Conservation (phyloP, 2,329 filamentous ascomycete species). For the Epichloe amarillans region DNA sequence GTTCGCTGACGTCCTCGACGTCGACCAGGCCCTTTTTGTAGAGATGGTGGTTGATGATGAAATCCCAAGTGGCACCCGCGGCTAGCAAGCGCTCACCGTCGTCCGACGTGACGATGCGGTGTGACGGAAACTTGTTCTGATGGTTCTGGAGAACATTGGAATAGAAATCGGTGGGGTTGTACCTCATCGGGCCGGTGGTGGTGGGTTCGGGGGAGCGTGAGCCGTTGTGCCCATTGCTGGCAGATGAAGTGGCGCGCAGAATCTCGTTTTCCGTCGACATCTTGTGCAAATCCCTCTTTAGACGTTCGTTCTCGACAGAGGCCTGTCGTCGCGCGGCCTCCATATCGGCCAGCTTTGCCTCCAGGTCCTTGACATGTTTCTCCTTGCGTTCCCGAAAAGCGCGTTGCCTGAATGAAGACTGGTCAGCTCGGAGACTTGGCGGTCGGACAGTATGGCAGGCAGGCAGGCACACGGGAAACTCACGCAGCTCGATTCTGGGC, state of each 20-base stretch:
- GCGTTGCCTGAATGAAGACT: constrained; percentile 53
- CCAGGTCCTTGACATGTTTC: constrained; percentile 83
- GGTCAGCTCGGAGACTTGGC: neutral
- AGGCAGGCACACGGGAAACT: constrained; percentile 16
- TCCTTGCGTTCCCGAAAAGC: constrained; percentile 96
- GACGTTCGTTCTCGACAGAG: constrained; percentile 69
- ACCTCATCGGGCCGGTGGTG: constrained; percentile 55
- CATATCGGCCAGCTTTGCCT: constrained; percentile 67
- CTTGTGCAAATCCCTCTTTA: constrained; percentile 74
- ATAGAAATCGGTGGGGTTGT: constrained; percentile 61
- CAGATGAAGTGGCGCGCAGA: constrained; percentile 59
- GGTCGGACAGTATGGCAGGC: neutral
- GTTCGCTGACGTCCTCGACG: constrained; percentile 66
- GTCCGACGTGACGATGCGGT: constrained; percentile 55
- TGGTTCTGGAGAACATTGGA: constrained; percentile 48
- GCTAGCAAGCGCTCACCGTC: constrained; percentile 57
- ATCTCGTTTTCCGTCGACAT: constrained; percentile 88
- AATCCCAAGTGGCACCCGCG: constrained; percentile 74
- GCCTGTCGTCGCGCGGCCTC: constrained; percentile 62
- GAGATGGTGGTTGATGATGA: constrained; percentile 68
- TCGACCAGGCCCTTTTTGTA: constrained; percentile 72
- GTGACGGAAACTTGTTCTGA: constrained; percentile 48
- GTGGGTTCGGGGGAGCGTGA: constrained; percentile 33
- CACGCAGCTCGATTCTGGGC: constrained; percentile 50
- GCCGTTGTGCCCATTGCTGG: constrained; percentile 18